Percentiles rank a stretch among this genome's conserved stretches.
These are phyloP conservation scores for Rhodamnia rubescens DNA, from an alignment of 345 rosid species.

Conservation along the genomic window DNA sequence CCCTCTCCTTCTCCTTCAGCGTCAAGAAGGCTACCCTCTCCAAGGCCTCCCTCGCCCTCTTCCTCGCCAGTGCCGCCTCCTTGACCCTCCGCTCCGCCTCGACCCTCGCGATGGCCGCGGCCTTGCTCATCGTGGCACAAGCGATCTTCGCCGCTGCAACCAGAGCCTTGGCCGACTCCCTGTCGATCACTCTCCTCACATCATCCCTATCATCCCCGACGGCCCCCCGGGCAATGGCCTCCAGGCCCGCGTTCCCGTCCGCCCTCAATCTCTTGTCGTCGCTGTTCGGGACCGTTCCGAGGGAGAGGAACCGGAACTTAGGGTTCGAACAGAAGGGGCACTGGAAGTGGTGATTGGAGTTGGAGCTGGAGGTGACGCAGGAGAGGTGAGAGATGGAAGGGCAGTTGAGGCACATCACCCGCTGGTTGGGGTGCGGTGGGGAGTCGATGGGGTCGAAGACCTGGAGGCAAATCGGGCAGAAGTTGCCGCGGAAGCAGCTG, in stretches of 20 bases:
- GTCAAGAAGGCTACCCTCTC: conserved; percentile 22
- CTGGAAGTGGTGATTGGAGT: conserved; percentile 8
- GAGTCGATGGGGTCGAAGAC: conserved; percentile 31
- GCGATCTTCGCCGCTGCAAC: conserved; percentile 61
- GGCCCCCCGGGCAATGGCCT: neutral
- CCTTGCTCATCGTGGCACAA: conserved; percentile 40
- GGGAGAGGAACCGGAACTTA: conserved; percentile 29
- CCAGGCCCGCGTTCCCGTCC: neutral
- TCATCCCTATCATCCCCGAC: neutral
- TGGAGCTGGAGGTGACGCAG: conserved; percentile 21
- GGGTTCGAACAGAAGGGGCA: conserved; percentile 44
- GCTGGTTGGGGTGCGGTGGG: conserved; percentile 20
- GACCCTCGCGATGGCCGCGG: conserved; percentile 13
- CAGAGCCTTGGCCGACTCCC: conserved; percentile 24
- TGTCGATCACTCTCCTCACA: conserved; percentile 14
- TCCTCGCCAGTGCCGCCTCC: conserved; percentile 54
- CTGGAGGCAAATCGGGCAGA: conserved; percentile 63
- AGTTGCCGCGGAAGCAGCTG: conserved; percentile 39
- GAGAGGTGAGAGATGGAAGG: conserved; percentile 48
- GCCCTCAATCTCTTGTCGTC: neutral
- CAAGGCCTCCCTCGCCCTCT: conserved; percentile 63
- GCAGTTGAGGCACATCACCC: conserved; percentile 47
- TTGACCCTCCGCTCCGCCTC: conserved; percentile 47
- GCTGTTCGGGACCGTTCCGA: neutral
- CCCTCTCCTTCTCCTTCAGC: conserved; percentile 4